Conservation (phyloP, 352 stramenopile species). For the Pythium chondricola region DNA sequence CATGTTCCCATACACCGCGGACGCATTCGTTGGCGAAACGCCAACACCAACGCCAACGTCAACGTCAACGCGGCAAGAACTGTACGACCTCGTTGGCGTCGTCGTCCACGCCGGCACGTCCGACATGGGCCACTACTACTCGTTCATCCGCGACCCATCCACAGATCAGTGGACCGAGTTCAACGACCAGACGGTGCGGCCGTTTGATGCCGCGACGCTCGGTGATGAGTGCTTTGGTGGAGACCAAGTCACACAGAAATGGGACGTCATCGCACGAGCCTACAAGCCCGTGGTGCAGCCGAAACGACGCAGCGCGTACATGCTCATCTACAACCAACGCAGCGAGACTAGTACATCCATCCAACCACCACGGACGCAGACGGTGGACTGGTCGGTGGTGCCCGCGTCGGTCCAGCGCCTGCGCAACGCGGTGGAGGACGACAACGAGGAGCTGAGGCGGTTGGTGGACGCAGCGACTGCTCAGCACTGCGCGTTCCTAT, state of each 20-base stretch:
- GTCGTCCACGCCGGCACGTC: slow-evolving; percentile 91
- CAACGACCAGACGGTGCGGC: slow-evolving; percentile 87
- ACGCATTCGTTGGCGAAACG: slow-evolving; percentile 24
- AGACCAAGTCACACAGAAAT: slow-evolving; percentile 61
- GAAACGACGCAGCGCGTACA: slow-evolving; percentile 68
- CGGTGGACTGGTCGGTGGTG: background rate
- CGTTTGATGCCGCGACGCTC: slow-evolving; percentile 75
- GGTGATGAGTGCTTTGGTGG: slow-evolving; percentile 88
- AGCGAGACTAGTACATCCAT: background rate
- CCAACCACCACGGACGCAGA: background rate
- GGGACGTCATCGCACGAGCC: slow-evolving; percentile 29
- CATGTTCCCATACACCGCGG: slow-evolving; percentile 87
- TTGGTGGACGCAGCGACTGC: slow-evolving; percentile 5
- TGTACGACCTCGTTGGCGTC: slow-evolving; percentile 89
- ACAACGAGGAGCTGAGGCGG: slow-evolving; percentile 14
- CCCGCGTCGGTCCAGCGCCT: background rate
- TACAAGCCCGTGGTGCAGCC: slow-evolving; percentile 37
- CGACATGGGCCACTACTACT: slow-evolving; percentile 94
- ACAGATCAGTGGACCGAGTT: slow-evolving; percentile 81
- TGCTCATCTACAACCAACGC: slow-evolving; percentile 68
- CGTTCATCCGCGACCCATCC: slow-evolving; percentile 82
- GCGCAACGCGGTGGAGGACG: background rate
- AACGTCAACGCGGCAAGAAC: background rate
- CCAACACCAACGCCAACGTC: background rate
- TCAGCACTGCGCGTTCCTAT: slow-evolving; percentile 4